Evolutionary conservation across 768 basidiomycete genomes (phyloP).

Genomic region (Saitozyma podzolica): DNA sequence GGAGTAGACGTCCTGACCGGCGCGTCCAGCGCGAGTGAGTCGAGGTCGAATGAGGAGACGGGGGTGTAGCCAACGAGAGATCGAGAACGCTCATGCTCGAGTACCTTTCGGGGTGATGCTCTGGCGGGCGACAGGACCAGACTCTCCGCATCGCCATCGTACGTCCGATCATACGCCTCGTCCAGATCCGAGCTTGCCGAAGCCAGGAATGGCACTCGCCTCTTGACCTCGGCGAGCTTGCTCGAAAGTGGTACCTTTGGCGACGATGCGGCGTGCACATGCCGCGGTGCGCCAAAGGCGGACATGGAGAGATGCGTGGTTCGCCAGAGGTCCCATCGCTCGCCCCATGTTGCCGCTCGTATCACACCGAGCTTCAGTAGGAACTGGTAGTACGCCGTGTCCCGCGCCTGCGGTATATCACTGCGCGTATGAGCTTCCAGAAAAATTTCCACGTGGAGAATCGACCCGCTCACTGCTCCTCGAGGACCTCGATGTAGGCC

Average conservation of each 20-base stretch:
- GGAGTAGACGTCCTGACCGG: slow-evolving; percentile 42
- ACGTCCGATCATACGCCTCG: slow-evolving; percentile 26
- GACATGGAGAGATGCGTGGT: slow-evolving; percentile 10
- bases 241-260: not conserved
- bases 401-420: slow-evolving; percentile 33
- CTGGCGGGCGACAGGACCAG: not conserved
- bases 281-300: not conserved
- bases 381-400: slow-evolving; percentile 45
- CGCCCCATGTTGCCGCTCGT: slow-evolving; percentile 44
- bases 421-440: slow-evolving; percentile 15
- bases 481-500: slow-evolving; percentile 37
- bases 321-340: slow-evolving; percentile 45
- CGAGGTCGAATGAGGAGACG: slow-evolving; percentile 23
- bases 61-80: slow-evolving; percentile 44
- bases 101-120: slow-evolving; percentile 18
- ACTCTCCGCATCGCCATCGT: slow-evolving; percentile 21
- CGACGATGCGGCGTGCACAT: not conserved
- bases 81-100: slow-evolving; percentile 1
- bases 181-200: slow-evolving; percentile 45
- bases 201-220: slow-evolving; percentile 41
- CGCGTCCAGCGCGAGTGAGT: slow-evolving; percentile 17
- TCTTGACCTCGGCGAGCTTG: slow-evolving; percentile 7
- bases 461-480: slow-evolving; percentile 29
- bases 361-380: slow-evolving; percentile 44
- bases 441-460: not conserved